These are phyloP conservation scores for Torulaspora maleeae DNA, from an alignment of 805 yeast species.

Conservation along the genomic window DNA sequence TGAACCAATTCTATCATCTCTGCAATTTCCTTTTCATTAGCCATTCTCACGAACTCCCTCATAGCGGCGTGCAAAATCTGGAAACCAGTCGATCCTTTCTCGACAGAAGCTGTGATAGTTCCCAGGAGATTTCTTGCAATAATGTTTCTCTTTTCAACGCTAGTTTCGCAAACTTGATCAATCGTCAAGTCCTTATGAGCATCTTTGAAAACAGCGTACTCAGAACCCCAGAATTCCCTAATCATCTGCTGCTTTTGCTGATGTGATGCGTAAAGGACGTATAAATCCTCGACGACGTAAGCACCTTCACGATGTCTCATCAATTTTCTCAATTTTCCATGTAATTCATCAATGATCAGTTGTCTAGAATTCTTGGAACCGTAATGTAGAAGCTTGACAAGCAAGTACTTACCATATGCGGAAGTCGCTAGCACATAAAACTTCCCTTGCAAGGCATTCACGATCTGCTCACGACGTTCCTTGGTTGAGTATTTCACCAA, in stretches of 20 bases:
- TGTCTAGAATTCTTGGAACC: constrained; percentile 81
- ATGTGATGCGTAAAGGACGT: constrained; percentile 73
- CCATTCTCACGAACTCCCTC: constrained; percentile 77
- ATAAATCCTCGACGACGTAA: constrained; percentile 91
- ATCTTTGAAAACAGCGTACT: constrained; percentile 84
- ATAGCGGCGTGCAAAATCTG: constrained; percentile 94
- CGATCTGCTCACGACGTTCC: constrained; percentile 69
- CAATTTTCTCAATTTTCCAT: constrained; percentile 83
- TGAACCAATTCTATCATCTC: constrained; percentile 78
- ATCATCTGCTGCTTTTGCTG: constrained; percentile 87
- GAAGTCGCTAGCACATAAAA: constrained; percentile 83
- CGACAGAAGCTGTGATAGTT: constrained; percentile 85
- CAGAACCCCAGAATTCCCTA: constrained; percentile 95
- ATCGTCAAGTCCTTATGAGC: constrained; percentile 60
- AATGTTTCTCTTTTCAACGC: constrained; percentile 71
- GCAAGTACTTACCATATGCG: constrained; percentile 86
- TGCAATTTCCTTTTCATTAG: constrained; percentile 59
- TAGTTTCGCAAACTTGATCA: constrained; percentile 58
- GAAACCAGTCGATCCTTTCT: constrained; percentile 94
- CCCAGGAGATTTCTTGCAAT: constrained; percentile 72
- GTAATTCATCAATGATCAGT: constrained; percentile 72
- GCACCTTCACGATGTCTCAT: constrained; percentile 99
- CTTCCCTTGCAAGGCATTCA: constrained; percentile 63
- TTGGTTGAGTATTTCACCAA: constrained; percentile 79
- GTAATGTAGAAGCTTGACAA: constrained; percentile 85